Evolutionary conservation across 495 filamentous ascomycete genomes (phyloP).

Genomic region (Cercophora newfieldiana): DNA sequence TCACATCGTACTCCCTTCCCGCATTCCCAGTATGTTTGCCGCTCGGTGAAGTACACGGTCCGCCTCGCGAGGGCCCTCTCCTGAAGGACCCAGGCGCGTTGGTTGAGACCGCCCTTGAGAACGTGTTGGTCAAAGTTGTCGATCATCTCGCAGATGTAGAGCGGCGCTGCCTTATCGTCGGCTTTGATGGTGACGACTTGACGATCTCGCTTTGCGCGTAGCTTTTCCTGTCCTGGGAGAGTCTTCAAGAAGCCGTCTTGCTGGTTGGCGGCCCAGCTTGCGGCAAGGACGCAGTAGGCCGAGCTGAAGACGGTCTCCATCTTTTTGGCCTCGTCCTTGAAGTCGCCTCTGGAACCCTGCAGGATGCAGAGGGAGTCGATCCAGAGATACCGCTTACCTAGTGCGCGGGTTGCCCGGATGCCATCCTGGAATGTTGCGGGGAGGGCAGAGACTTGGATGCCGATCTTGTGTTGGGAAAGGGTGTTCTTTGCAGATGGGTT

Average conservation of each 20-base stretch:
- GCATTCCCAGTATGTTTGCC: neutral
- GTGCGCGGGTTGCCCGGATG: neutral
- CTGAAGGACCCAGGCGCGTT: conserved; percentile 42
- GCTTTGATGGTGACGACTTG: neutral
- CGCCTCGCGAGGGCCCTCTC: conserved; percentile 38
- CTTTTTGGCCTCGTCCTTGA: conserved; percentile 25
- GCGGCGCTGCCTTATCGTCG: neutral
- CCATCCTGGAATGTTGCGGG: conserved; percentile 15
- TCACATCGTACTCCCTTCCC: neutral
- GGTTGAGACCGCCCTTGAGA: conserved; percentile 27
- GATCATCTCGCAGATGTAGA: conserved; percentile 27
- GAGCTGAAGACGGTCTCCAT: conserved; percentile 40
- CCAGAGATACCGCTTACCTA: conserved; percentile 32
- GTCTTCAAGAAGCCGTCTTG: conserved; percentile 27
- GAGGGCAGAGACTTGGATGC: neutral
- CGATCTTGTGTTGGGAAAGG: neutral
- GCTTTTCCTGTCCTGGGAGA: neutral
- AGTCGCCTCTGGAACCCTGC: conserved; percentile 36
- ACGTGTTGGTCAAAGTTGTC: conserved; percentile 37
- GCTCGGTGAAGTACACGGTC: conserved; percentile 26
- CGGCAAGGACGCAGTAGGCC: conserved; percentile 33
- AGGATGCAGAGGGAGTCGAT: conserved; percentile 45
- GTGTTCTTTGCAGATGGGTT: neutral
- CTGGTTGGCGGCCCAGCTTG: conserved; percentile 25
- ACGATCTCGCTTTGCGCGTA: neutral